Evolutionary conservation across 2,329 filamentous ascomycete species (phyloP), one percentile per base, ranked within the genome.

Genomic region (Trichoderma sp.): DNA sequence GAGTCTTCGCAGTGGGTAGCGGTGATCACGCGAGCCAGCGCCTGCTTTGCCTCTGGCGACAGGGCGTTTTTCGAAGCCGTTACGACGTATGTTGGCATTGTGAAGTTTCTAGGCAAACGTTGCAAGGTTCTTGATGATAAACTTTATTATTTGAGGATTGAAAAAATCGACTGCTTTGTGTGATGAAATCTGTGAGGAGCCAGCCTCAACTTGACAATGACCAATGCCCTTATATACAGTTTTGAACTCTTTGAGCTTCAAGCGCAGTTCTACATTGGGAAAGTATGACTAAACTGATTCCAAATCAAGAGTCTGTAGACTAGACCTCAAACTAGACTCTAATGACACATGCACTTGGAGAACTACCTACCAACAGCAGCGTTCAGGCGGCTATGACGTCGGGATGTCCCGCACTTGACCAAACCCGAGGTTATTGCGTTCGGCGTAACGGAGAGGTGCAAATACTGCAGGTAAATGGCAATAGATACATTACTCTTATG

Each of bases 51-150:
- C n/a, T 61, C 58, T 43, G 58, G 58, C 14, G 58, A 47, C 5
- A 61, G 19, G 16, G 35, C 35, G 13, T 61, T 61, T 40, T 40
- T 47, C 1, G 58, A 40, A 11, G 58, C 58, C 19, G 58, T 61
- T 19, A 40, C 21, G n/a, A 43, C 58, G 13, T 61, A 61, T 27
- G 58, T 61, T 27, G 58, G 58, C 58, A 61, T 61, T 21, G 11
- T 61, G 35, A 16, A 27, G 29, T 16, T n/a, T 35, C 31, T 10
- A 29, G 24, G 13, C 4, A 29, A 24, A 16, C 5, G 7, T 7
- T 14, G 24, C 13, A 8, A 47, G 13, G 16, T 5, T 16, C 24
- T 14, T 29, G 24, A 27, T 13, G 13, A 8, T 16, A 5, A 27
- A 27, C 2, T n/a, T 53, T 13, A 5, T 4, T 13, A 24, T 11